Evolutionary conservation across 2,329 filamentous ascomycete genomes (phyloP).

Genomic region (Bipolaris victoriae): DNA sequence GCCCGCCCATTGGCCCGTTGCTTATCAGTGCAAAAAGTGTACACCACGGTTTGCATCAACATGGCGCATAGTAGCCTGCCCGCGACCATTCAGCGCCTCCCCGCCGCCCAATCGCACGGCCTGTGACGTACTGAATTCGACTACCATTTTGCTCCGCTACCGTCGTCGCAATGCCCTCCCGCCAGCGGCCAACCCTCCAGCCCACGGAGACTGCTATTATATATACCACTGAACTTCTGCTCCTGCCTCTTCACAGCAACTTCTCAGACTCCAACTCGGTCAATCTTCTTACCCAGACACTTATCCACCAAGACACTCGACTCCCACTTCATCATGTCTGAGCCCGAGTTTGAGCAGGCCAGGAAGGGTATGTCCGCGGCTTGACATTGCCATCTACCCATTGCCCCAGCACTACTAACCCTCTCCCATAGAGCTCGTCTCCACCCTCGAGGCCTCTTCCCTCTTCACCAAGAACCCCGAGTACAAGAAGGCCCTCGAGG

Average conservation of each 20-base stretch:
- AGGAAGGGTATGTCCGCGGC: constrained; percentile 74
- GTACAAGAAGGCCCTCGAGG: constrained; percentile 86
- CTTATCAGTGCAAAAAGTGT: constrained; percentile 43
- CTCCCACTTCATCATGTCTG: constrained; percentile 67
- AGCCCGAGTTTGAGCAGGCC: constrained; percentile 99
- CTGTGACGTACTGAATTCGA: constrained; percentile 70
- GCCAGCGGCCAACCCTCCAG: constrained; percentile 23
- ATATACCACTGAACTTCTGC: constrained; percentile 33
- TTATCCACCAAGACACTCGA: constrained; percentile 11
- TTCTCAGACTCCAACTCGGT: constrained; percentile 11
- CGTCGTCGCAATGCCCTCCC: constrained; percentile 25
- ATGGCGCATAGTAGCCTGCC: constrained; percentile 21
- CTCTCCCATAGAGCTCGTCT: constrained; percentile 75
- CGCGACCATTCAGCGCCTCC: constrained; percentile 58
- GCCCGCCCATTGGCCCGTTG: constrained; percentile 34
- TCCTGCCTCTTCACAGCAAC: constrained; percentile 16
- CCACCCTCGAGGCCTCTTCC: constrained; percentile 89
- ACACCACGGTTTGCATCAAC: constrained; percentile 44
- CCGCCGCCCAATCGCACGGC: constrained; percentile 64
- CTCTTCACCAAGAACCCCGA: constrained; percentile 95
- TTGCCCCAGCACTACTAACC: constrained; percentile 18
- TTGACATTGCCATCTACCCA: neutral
- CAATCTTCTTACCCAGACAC: constrained; percentile 4
- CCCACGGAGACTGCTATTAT: constrained; percentile 30
- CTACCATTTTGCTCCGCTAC: constrained; percentile 22